Conservation (phyloP, 1,139 yeast genomes). For the Yamadazyma diospyri region DNA sequence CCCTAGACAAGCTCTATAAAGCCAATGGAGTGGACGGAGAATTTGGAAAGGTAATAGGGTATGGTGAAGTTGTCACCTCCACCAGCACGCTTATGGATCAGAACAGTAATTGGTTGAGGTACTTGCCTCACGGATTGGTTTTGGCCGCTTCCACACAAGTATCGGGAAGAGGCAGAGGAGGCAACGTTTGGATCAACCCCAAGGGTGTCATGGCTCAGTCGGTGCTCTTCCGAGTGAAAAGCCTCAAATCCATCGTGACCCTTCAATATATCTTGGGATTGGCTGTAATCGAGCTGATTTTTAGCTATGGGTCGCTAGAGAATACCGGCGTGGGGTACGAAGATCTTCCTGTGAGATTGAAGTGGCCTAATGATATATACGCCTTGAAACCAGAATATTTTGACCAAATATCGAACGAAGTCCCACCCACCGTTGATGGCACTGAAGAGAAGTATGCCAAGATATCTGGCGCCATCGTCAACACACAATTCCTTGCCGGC, state of each 20-base stretch:
- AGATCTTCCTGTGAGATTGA: conserved; percentile 73
- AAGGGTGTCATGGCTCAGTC: conserved; percentile 87
- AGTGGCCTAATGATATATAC: conserved; percentile 97
- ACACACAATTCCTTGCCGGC: conserved; percentile 62
- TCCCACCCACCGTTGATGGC: conserved; percentile 36
- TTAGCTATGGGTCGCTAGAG: conserved; percentile 49
- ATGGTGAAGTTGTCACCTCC: conserved; percentile 88
- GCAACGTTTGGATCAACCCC: conserved; percentile 94
- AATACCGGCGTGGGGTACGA: conserved; percentile 54
- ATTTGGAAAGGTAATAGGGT: conserved; percentile 63
- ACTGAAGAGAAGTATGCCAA: conserved; percentile 59
- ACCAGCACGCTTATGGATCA: conserved; percentile 77
- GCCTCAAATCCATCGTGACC: conserved; percentile 53
- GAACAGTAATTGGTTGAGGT: conserved; percentile 55
- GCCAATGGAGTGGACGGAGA: conserved; percentile 23
- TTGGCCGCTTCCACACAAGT: conserved; percentile 82
- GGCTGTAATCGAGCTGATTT: conserved; percentile 78
- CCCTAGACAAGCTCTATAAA: conserved; percentile 31
- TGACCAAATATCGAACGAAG: conserved; percentile 23
- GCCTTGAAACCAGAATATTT: conserved; percentile 62
- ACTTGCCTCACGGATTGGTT: conserved; percentile 68
- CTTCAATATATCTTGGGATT: conserved; percentile 82
- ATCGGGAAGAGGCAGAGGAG: conserved; percentile 92
- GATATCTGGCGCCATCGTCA: conserved; percentile 81
- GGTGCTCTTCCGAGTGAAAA: conserved; percentile 55